These are phyloP conservation scores for Hypoxylon sp. DNA, from an alignment of 2,329 filamentous ascomycete genomes.

Conservation along the genomic window DNA sequence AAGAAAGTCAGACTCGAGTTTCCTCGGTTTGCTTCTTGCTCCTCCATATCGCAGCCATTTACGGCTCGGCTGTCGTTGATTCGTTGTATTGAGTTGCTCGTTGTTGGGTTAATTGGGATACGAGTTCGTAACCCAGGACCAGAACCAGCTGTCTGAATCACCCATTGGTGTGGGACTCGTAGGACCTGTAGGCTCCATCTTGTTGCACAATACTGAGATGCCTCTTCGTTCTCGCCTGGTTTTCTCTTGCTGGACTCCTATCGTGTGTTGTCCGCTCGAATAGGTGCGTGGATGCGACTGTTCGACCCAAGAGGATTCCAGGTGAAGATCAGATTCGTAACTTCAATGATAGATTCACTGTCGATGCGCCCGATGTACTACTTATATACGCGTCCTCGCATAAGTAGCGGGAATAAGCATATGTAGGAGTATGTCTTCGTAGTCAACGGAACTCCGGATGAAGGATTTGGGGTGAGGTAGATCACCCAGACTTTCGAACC, in stretches of 20 bases:
- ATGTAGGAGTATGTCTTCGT: slow-evolving; percentile 11
- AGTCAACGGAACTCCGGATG: slow-evolving; percentile 35
- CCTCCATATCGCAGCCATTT: background rate
- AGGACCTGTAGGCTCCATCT: slow-evolving; percentile 35
- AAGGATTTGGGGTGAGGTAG: slow-evolving; percentile 25
- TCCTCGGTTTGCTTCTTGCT: background rate
- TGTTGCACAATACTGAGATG: background rate
- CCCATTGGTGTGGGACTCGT: slow-evolving; percentile 23
- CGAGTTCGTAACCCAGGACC: slow-evolving; percentile 47
- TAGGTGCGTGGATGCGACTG: slow-evolving; percentile 6
- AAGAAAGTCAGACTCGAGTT: background rate
- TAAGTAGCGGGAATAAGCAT: slow-evolving; percentile 10
- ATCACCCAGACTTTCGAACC: background rate
- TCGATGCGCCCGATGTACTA: background rate
- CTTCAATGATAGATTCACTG: background rate
- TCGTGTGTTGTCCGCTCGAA: background rate
- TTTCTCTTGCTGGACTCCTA: background rate
- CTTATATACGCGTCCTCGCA: slow-evolving; percentile 16
- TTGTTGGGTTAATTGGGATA: slow-evolving; percentile 36
- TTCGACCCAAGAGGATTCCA: background rate
- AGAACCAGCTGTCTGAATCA: slow-evolving; percentile 45
- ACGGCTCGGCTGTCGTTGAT: slow-evolving; percentile 3
- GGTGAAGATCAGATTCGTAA: slow-evolving; percentile 1
- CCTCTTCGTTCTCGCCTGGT: background rate
- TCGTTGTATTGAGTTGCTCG: background rate